Base-by-base conservation (phyloP, 768 basidiomycete genomes). In the Suillus placidus region DNA sequence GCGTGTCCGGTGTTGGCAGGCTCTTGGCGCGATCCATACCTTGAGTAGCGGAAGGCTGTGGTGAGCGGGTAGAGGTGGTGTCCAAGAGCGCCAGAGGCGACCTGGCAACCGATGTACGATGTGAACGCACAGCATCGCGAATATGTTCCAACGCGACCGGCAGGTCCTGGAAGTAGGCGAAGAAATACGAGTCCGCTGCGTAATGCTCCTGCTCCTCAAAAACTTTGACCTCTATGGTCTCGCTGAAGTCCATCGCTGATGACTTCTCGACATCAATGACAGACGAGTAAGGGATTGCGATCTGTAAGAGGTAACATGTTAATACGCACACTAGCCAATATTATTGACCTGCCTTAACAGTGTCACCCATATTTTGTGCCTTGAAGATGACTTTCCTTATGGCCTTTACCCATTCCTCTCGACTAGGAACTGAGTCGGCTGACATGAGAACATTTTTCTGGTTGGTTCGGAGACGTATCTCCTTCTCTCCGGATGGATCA, bases 381-480 rank as follows among this genome's bases (percentile, higher is more conserved):
- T 95, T 94, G 81, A 99, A 96, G 63, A 98, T 95, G 63, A 95
- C 91, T 77, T 92, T 97, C 65, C 90, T 87, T 66, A 99, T 89
- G 10, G 94, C 90, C 76, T 97, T 98, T 56, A 99, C 90, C 97
- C 97, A 99, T 78, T 97, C 95, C 56, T 95, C 90, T 56, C 93
- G 85, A 73, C 90, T 94, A 2, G 92, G 89, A 10, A 88, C 79
- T 34, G 93, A 94, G 71, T 95, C 92, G 13, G 92, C 91, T 43
- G 84, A 85, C 61, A 97, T 76, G 34, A 85, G 74, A 60, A 95
- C 82, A 16, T 80, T 85, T 79, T 90, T 91, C 74, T 94, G 89
- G 71, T 91, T 91, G 8, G 95, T 96, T 38, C 92, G 82, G 26
- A 98, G 76, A 55, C 91, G 91, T 73, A 98, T 89, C 52, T 89